Evolutionary conservation across 108 stramenopile genomes (phyloP), one percentile per base, ranked within the genome.

Genomic region (Stephanodiscus triporus): DNA sequence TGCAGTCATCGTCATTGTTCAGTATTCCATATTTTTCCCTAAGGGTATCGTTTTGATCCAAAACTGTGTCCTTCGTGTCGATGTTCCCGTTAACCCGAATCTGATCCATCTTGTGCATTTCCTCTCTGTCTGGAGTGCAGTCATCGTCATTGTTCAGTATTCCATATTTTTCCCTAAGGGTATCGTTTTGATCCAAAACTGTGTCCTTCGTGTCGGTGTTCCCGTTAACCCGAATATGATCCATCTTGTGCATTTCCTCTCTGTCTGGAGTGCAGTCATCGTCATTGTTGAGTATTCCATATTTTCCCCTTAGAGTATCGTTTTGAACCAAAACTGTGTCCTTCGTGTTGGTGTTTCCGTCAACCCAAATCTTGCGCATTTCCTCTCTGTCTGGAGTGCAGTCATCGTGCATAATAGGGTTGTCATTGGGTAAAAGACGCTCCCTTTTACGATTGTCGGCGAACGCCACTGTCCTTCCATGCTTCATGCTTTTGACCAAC

Each of bases 361-460:
- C 0, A 56, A 56, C 13, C 14, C 32, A 34, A 34, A 34, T 34
- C 32, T 34, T 34, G 32, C 5, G 5, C 32, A 26, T 27, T 22
- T 56, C 55, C 2, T 29, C 24, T 4, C 27, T 29, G n/a, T 16
- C 14, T 6, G 13, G 14, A 29, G 14, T 22, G 22, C 29, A 26
- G 59, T 60, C 59, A 4, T 60, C 59, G 36, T 37, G n/a, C n/a
- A 60, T 3, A 6, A 57, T 30, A 37, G 57, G 57, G 57, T 26
- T 58, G 11, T 8, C 30, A 4, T 29, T 17, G 4, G 29, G 1
- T 13, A n/a, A 2, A 59, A 37, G 40, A 19, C 38, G 55, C 23
- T 70, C 68, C 22, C 5, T 42, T 19, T 45, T 65, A 17, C 38
- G 64, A 32, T 65, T 65, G 64, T 65, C 64, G 16, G 13, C 24